Evolutionary conservation across 495 filamentous ascomycete species (phyloP), one percentile per base, ranked within the genome.

Genomic region (Apiosordaria backusii): DNA sequence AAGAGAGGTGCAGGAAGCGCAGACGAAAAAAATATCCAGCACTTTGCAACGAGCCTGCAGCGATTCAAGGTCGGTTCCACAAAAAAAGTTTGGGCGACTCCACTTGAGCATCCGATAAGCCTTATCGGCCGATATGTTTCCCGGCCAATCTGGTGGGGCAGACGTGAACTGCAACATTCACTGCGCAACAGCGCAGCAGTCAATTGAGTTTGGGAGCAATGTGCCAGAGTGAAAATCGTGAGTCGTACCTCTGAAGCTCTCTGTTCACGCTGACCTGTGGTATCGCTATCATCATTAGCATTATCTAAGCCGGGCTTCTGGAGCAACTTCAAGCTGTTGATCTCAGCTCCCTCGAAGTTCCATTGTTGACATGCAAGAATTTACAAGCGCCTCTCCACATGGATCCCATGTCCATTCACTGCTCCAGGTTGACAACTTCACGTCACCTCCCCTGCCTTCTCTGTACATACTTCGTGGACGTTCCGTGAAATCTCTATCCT

Each of bases 121-220:
- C 55, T 71, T 73, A 75, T 75, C 72, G 61, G 25, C 29, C 25
- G 22, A 55, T 25, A 25, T 40, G 71, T 65, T 71, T 50, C 68
- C 68, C 61, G 61, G 68, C 45, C 67, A 65, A 69, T 60, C 50
- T 57, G 15, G 6, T n/a, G 16, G 16, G 54, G 23, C 22, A 25
- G 55, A 26, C 15, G 24, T 19, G 10, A 16, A 21, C 19, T 57
- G 10, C 53, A 29, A 18, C 23, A 18, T 23, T 65, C 59, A 65
- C 62, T 59, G 62, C 63, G 4, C 23, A 57, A 57, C 23, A 15
- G 35, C 35, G 9, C 13, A 6, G 16, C 5, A 45, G 35, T 6
- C 9, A 6, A 10, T 45, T 45, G 35, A 15, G 9, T 10, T 45
- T 18, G 35, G 35, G 35, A 45, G 35, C 35, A 45, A 45, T 45